Base-by-base conservation (phyloP, 2,329 filamentous ascomycete genomes). In the Gremmenia infestans region DNA sequence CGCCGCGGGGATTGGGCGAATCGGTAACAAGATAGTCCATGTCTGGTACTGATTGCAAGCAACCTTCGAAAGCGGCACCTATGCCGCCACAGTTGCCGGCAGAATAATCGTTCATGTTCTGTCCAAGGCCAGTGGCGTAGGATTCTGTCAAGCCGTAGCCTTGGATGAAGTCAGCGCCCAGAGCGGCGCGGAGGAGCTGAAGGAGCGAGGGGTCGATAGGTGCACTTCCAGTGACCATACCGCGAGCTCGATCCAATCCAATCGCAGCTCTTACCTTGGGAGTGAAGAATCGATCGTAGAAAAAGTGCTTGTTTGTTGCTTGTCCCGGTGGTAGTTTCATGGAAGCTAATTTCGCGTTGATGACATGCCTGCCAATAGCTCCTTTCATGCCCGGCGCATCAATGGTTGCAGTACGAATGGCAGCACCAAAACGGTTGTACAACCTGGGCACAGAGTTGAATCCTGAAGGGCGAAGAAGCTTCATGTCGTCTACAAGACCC, bases 91-190 rank as follows among this genome's bases (percentile, higher is more conserved):
- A 93, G 73, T 91, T 96, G 59, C 91, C 91, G 4, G 86, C 76
- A 8, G 80, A 81, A 69, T 89, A 85, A 71, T 99, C 94, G 48
- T 80, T 80, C 2, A 76, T 71, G 11, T 82, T 67, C 74, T 97
- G 94, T 37, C 83, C 81, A 12, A 87, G 79, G 22, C 82, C 84
- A 32, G 87, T 81, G 45, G 92, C 91, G 68, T 96, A 97, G 0
- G 91, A 89, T 74, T 99, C 94, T 1, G 94, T 99, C 71, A 99
- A 78, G 49, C 94, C 94, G 71, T 93, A 99, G 32, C 93, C 94
- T 74, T 97, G 93, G 35, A 82, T 72, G 67, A 97, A 88, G 67
- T 85, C 79, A 72, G 87, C 89, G 57, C 82, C 87, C 61, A 96
- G 89, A 32, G 89, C 88, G 40, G 92, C 84, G 46, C 91, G 88